Percentiles rank a stretch among this genome's conserved stretches.
These are phyloP conservation scores for Cercophora scortea DNA, from an alignment of 495 filamentous ascomycete genomes.

Conservation along the genomic window DNA sequence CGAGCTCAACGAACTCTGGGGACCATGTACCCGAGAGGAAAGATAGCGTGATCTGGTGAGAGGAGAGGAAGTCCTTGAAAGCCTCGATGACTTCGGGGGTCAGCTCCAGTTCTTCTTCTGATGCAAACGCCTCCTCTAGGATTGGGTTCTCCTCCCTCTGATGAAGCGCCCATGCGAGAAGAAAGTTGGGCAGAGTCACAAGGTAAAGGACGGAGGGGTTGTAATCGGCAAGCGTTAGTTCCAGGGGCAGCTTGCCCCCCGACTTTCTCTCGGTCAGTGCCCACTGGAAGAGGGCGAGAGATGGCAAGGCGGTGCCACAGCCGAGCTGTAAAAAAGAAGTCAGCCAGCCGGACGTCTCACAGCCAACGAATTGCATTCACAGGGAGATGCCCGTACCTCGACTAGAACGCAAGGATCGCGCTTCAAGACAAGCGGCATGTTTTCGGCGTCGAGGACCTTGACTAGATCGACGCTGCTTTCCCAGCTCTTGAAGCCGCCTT, in stretches of 20 bases:
- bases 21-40: slow-evolving; percentile 87
- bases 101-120: slow-evolving; percentile 68
- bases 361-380: not conserved
- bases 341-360: slow-evolving; percentile 6
- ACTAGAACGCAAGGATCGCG: slow-evolving; percentile 48
- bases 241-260: slow-evolving; percentile 28
- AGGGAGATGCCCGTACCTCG: slow-evolving; percentile 52
- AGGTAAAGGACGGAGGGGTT: slow-evolving; percentile 78
- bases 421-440: slow-evolving; percentile 52
- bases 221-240: slow-evolving; percentile 80
- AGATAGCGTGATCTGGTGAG: slow-evolving; percentile 50
- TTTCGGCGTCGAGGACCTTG: slow-evolving; percentile 47
- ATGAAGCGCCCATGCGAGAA: slow-evolving; percentile 68
- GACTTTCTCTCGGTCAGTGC: slow-evolving; percentile 35
- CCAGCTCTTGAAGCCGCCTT: slow-evolving; percentile 99
- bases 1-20: slow-evolving; percentile 52
- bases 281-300: slow-evolving; percentile 66
- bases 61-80: slow-evolving; percentile 53
- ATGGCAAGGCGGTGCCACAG: slow-evolving; percentile 83
- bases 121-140: slow-evolving; percentile 31
- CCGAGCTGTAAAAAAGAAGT: slow-evolving; percentile 55
- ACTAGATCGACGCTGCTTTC: slow-evolving; percentile 89
- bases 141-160: slow-evolving; percentile 20
- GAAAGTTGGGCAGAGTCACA: slow-evolving; percentile 80
- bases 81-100: slow-evolving; percentile 50